Base-by-base conservation (phyloP, 768 basidiomycete genomes). In the Termitomyces sp. region DNA sequence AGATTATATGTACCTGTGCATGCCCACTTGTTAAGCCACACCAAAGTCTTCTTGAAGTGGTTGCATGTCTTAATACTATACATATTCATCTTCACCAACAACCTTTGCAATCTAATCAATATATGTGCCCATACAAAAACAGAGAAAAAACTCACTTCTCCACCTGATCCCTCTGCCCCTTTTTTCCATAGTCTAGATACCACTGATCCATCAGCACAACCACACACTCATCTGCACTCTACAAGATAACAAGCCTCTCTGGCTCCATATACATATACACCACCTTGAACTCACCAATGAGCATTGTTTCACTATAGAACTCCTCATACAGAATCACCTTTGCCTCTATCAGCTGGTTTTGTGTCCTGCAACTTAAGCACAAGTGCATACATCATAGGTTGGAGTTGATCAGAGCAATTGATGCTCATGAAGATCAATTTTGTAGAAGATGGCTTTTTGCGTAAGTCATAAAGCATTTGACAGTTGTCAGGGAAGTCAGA, bases 401-500 rank as follows among this genome's bases (percentile, higher is more conserved):
- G 92, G 89, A 0, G 97, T 97, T 45, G 80, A 96, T 79, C 5
- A 93, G 92, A 60, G 95, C 89, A 56, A 91, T 78, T 4, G 88
- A 78, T 4, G 84, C 86, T 96, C 96, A 99, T 24, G 82, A 76
- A 4, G 86, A 62, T 96, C 85, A 65, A 99, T 93, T 69, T 93
- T 91, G 82, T 98, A 99, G 76, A 88, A 95, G 53, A 93, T 93
- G 47, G 95, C 83, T 74, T 99, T 76, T 98, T 98, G 67, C 90
- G 89, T 32, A 99, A 80, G 68, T 98, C 96, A 65, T 85, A 85
- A 51, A 94, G 79, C 4, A 93, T 96, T 63, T 86, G 84, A 73
- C 85, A 98, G 70, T 99, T 97, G 70, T 98, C 97, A 4, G 97
- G 97, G 5, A 97, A 98, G 70, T 99, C 97, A 8, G 97, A 97